A percentile compares a stretch with the other conserved stretches of the same genome.
Evolutionary conservation across 306 rosid species (phyloP).

Genomic region (Sechiopsis laciniata): DNA sequence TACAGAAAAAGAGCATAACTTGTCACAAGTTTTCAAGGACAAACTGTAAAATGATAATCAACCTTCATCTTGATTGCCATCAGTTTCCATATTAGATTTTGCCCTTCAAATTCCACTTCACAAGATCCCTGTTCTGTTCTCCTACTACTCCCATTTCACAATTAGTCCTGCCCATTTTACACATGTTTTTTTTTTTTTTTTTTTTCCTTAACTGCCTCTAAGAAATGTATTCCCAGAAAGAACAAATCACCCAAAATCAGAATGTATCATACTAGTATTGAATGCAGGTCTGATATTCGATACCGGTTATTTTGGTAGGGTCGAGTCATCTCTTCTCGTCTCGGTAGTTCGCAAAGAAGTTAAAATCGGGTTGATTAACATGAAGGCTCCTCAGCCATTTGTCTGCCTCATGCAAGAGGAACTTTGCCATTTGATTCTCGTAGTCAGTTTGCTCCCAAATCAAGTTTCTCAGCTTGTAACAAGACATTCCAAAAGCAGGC

Average conservation of each 20-base stretch:
- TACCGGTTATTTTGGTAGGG: neutral
- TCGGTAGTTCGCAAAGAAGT: constrained; percentile 44
- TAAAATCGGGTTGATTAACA: constrained; percentile 80
- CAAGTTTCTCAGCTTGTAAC: constrained; percentile 68
- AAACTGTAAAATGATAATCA: neutral
- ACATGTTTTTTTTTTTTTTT: no score
- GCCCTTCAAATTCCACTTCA: neutral
- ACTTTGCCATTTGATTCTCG: constrained; percentile 49
- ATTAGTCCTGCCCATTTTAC: no score
- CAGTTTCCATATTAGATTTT: neutral
- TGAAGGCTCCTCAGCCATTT: constrained; percentile 63
- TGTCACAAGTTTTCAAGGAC: neutral
- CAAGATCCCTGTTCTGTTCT: neutral
- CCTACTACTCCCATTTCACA: neutral
- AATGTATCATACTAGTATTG: neutral
- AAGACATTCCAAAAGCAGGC: constrained; percentile 64
- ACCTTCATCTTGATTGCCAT: constrained; percentile 3
- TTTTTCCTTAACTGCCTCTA: neutral
- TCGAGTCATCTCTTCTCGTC: constrained; percentile 18
- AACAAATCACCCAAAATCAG: constrained; percentile 13
- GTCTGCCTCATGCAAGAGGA: constrained; percentile 61
- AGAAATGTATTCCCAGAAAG: neutral
- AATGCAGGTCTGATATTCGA: neutral
- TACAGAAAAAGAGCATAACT: neutral
- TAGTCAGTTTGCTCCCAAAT: constrained; percentile 46